These are phyloP conservation scores for Sporisorium exsertum DNA, from an alignment of 1,284 basidiomycete genomes.

Conservation along the genomic window DNA sequence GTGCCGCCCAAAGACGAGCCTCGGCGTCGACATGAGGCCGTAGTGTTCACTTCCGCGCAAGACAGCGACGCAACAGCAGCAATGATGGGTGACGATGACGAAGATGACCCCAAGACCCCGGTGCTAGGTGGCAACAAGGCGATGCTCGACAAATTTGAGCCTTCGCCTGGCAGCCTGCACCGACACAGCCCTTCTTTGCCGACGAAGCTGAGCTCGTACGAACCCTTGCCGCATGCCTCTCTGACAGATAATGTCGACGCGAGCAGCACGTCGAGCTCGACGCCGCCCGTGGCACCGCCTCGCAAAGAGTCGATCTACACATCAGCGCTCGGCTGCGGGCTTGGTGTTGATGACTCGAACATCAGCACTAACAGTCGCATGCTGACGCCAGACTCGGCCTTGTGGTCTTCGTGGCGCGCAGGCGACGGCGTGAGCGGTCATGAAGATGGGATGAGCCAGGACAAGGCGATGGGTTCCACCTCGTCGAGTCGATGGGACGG, in stretches of 20 bases:
- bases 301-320: slow-evolving; percentile 43
- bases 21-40: slow-evolving; percentile 24
- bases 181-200: slow-evolving; percentile 45
- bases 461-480: slow-evolving; percentile 3
- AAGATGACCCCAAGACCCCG: slow-evolving; percentile 45
- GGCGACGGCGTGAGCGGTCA: not conserved
- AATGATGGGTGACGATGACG: slow-evolving; percentile 18
- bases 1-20: slow-evolving; percentile 30
- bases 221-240: slow-evolving; percentile 4
- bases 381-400: slow-evolving; percentile 25
- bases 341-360: slow-evolving; percentile 1
- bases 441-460: slow-evolving; percentile 9
- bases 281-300: slow-evolving; percentile 35
- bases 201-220: slow-evolving; percentile 37
- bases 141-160: slow-evolving; percentile 14
- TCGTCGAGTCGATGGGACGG: slow-evolving; percentile 33
- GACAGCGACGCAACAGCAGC: not conserved
- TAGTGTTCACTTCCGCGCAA: slow-evolving; percentile 5
- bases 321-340: not conserved
- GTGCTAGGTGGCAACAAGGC: slow-evolving; percentile 17
- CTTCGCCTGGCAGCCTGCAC: slow-evolving; percentile 32
- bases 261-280: slow-evolving; percentile 13
- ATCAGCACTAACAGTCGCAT: slow-evolving; percentile 13
- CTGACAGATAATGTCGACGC: slow-evolving; percentile 9
- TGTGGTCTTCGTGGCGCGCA: slow-evolving; percentile 23